Conservation (phyloP, 768 basidiomycete genomes). For the Cyathus striatus region DNA sequence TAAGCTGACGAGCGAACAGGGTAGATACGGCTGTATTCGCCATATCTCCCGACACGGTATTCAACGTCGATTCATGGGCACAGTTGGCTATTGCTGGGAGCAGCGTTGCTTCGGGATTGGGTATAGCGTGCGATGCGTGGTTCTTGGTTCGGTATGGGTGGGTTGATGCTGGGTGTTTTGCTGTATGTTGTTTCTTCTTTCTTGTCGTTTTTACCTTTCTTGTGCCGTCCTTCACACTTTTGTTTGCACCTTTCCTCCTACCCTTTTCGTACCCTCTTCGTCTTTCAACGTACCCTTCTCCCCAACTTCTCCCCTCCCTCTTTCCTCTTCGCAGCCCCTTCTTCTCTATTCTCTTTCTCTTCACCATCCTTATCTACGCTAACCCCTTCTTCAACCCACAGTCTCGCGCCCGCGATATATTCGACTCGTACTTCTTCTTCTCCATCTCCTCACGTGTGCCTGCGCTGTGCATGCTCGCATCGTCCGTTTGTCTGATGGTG, state of each 20-base stretch:
- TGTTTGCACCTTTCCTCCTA: no score
- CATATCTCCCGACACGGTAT: conserved; percentile 47
- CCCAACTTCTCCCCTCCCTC: no score
- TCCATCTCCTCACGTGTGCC: conserved; percentile 62
- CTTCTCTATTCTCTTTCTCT: no score
- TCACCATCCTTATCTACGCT: neutral
- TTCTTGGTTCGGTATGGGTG: conserved; percentile 60
- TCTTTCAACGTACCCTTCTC: no score
- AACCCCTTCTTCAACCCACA: conserved; percentile 13
- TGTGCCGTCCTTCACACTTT: no score
- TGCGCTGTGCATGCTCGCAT: conserved; percentile 51
- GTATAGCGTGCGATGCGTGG: conserved; percentile 60
- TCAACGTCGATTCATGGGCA: conserved; percentile 42
- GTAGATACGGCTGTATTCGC: conserved; percentile 60
- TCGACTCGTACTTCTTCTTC: conserved; percentile 63
- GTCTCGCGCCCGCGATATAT: conserved; percentile 50
- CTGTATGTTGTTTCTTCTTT: no score
- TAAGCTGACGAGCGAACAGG: conserved; percentile 12
- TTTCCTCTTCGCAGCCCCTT: no score
- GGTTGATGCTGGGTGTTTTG: conserved; percentile 44
- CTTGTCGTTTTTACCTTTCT: no score
- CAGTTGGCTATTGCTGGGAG: conserved; percentile 50
- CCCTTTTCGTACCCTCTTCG: no score
- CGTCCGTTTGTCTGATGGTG: conserved; percentile 49
- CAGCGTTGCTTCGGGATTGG: conserved; percentile 58